Conservation (phyloP, 352 stramenopile genomes). For the Pythium apleroticum region DNA sequence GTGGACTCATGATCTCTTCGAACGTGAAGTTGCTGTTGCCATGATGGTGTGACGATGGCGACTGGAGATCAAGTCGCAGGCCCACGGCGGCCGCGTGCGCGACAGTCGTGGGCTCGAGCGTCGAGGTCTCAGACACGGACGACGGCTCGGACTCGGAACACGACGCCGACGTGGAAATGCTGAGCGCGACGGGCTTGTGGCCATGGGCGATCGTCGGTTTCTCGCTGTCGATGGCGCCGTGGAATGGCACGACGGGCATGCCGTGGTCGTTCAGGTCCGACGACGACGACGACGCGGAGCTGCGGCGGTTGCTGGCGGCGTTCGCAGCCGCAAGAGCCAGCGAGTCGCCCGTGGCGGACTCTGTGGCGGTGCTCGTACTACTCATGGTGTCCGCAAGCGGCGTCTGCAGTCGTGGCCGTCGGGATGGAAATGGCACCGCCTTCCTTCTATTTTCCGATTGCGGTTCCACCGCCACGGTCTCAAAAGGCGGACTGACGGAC, state of each 20-base stretch:
- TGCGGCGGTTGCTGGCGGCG: conserved; percentile 21
- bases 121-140: conserved; percentile 6
- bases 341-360: neutral
- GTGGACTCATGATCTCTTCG: conserved; percentile 53
- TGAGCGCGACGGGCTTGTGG: conserved; percentile 12
- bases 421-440: neutral
- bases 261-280: conserved; percentile 30
- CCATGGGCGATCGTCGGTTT: conserved; percentile 7
- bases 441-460: conserved; percentile 8
- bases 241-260: conserved; percentile 28
- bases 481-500: neutral
- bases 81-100: neutral
- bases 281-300: conserved; percentile 27
- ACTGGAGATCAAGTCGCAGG: conserved; percentile 22
- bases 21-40: conserved; percentile 35
- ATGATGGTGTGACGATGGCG: conserved; percentile 14
- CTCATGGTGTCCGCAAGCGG: conserved; percentile 1
- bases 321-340: conserved; percentile 18
- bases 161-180: conserved; percentile 12
- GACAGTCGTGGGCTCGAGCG: neutral
- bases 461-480: neutral
- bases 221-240: conserved; percentile 2
- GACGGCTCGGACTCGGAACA: conserved; percentile 14
- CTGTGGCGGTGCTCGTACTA: conserved; percentile 9
- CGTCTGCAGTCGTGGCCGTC: neutral